Conservation (phyloP, 2,329 filamentous ascomycete species). For the Bipolaris bicolor region DNA sequence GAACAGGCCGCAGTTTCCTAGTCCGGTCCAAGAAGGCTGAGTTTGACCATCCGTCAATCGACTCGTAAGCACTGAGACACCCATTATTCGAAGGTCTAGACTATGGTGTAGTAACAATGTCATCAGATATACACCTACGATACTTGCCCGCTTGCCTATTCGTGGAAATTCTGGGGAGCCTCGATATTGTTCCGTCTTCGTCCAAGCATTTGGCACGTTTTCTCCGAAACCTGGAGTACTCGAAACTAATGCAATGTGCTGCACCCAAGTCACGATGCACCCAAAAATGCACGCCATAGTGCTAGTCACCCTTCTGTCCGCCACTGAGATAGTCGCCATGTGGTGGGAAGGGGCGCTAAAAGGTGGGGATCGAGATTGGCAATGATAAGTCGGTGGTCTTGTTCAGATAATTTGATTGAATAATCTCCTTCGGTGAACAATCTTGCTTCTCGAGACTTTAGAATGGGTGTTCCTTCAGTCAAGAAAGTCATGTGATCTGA, state of each 20-base stretch:
- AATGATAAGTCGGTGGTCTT: neutral
- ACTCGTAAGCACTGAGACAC: neutral
- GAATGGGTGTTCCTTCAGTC: neutral
- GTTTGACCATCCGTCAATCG: neutral
- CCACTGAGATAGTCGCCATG: slow-evolving; percentile 1
- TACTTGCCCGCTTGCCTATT: slow-evolving; percentile 2
- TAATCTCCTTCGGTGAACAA: too few species aligned
- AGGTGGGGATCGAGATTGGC: neutral
- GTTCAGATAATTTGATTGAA: neutral
- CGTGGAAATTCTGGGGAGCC: slow-evolving; percentile 3
- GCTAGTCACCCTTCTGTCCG: neutral
- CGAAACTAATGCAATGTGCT: slow-evolving; percentile 2
- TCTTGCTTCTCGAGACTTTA: too few species aligned
- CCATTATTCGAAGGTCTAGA: neutral
- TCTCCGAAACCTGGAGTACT: slow-evolving; percentile 8
- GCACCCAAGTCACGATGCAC: slow-evolving; percentile 5
- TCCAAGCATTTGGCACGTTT: neutral
- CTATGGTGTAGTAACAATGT: neutral
- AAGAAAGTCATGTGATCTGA: neutral
- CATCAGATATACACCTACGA: neutral
- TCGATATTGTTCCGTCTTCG: slow-evolving; percentile 6
- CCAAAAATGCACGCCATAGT: slow-evolving; percentile 6
- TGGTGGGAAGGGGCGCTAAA: neutral
- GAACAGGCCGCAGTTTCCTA: neutral
- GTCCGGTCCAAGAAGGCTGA: neutral